Evolutionary conservation across 73 alveolate species (phyloP), one percentile per base, ranked within the genome.

Genomic region (Symbiodinium natans): DNA sequence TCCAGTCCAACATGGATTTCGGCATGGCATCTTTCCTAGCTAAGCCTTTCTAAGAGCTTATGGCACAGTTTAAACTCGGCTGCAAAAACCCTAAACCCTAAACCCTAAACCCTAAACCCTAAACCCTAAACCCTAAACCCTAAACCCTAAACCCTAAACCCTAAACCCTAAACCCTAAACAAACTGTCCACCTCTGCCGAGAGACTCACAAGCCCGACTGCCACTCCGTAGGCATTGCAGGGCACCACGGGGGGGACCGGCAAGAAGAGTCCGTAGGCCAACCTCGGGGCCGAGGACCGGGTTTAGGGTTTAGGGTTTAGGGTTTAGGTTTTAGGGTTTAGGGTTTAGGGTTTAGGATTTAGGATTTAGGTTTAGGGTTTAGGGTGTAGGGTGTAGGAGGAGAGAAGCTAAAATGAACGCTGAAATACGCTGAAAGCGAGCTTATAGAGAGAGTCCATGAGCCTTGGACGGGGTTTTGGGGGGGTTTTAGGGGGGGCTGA

Each of bases 201-300:
- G 36, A 34, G 31, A 27, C 77, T 63, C 15, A 63, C 34, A 15
- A 63, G 77, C 77, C 77, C 77, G 34, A 63, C 77, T 23, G 86
- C 38, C 27, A 90, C 97, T 31, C 97, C 97, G 21, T 90, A 90
- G 38, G 88, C 87, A 27, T 90, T 90, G 97, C 97, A 90, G 19
- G 97, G 97, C 40, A 90, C 97, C 52, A 90, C 97, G 1, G 97
- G 88, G 3, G 97, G 97, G 10, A 90, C 97, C 31, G 97, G 97
- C 75, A 90, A 17, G 88, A 68, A 90, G 40, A 90, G 87, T 38
- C 97, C 97, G 46, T 90, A 90, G 88, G 97, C 97, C 97, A 90
- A 42, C 77, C 77, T 63, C 13, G 39, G 1, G 34, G 77, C 13
- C 17, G 34, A 27, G 77, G 0, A 7, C 19, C 19, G 2, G 34